These are phyloP conservation scores for Colletotrichum nymphaeae DNA, from an alignment of 2,329 filamentous ascomycete species.

Conservation along the genomic window DNA sequence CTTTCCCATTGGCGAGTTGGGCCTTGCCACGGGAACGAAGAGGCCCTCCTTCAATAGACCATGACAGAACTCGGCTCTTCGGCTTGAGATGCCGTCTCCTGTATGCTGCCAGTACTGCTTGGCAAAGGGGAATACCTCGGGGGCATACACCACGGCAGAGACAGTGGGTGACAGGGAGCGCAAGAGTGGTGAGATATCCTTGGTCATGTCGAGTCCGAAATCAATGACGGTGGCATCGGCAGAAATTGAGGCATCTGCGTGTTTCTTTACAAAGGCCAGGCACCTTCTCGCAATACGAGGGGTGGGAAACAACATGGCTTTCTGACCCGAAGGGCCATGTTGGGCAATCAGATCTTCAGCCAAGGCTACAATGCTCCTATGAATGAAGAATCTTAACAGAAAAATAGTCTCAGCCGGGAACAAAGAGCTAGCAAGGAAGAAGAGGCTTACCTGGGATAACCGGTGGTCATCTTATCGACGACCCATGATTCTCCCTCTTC, in stretches of 20 bases:
- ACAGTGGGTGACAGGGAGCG: slow-evolving; percentile 68
- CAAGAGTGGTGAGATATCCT: slow-evolving; percentile 62
- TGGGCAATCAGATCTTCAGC: slow-evolving; percentile 73
- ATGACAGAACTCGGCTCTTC: slow-evolving; percentile 90
- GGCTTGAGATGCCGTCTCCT: slow-evolving; percentile 91
- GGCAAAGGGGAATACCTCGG: slow-evolving; percentile 75
- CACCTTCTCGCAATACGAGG: slow-evolving; percentile 77
- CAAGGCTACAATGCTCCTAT: slow-evolving; percentile 83
- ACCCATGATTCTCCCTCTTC: slow-evolving; percentile 94
- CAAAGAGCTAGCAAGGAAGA: neutral
- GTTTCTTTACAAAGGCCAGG: slow-evolving; percentile 75
- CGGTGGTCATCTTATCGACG: slow-evolving; percentile 84
- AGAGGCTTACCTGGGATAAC: slow-evolving; percentile 80
- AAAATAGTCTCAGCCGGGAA: slow-evolving; percentile 29
- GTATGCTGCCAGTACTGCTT: slow-evolving; percentile 98
- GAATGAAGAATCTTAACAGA: slow-evolving; percentile 88
- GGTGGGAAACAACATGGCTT: slow-evolving; percentile 88
- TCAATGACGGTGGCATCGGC: slow-evolving; percentile 67
- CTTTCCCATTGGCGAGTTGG: slow-evolving; percentile 47
- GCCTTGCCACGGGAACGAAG: slow-evolving; percentile 49
- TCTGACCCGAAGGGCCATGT: slow-evolving; percentile 70
- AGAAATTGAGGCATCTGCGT: slow-evolving; percentile 63
- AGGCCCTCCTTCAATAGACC: slow-evolving; percentile 77
- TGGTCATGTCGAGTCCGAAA: slow-evolving; percentile 70
- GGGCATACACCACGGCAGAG: slow-evolving; percentile 78